Base-by-base conservation (phyloP, 2,329 filamentous ascomycete genomes). In the Monilinia polystroma region DNA sequence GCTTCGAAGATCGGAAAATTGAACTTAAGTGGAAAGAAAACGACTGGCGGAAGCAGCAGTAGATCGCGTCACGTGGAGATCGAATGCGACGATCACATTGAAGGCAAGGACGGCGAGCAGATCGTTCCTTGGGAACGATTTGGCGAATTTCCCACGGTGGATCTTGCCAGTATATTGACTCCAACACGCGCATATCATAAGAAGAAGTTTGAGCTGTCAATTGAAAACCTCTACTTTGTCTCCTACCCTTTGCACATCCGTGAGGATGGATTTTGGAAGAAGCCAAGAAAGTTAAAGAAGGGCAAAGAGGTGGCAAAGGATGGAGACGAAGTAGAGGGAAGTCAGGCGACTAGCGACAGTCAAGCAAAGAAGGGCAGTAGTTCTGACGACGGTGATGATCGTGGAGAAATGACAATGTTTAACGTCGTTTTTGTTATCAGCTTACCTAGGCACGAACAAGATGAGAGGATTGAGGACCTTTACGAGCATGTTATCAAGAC, bases 401-500 rank as follows among this genome's bases (percentile, higher is more conserved):
- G 75, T 67, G 71, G 72, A 55, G 72, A 70, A 23, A 93, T 98
- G 91, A 93, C 89, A 70, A 98, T 98, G 94, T 99, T 99, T 79
- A 96, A 97, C 77, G 85, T 97, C 14, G 93, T 98, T 32, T 98
- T 98, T 77, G 91, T 97, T 62, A 81, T 97, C 70, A 90, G 92
- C 71, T 91, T 93, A 3, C 89, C 89, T 60, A 87, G 89, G 63
- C 82, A 93, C 66, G 91, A 97, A 75, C 88, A 90, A 71, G 90
- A 91, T 83, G 85, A 81, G 74, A 81, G 85, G 16, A 81, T 96
- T 56, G 85, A 90, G 54, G 91, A 96, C 70, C 88, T 97, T 75
- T 97, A 97, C 77, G 84, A 91, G 64, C 91, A 97, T 76, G 89
- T 98, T 51, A 90, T 93, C 70, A 95, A 93, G 77, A 96, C 96